phyloP scores from a whole-genome alignment of 2,329 filamentous ascomycete species.

The Malbranchea cinnamomea region DNA sequence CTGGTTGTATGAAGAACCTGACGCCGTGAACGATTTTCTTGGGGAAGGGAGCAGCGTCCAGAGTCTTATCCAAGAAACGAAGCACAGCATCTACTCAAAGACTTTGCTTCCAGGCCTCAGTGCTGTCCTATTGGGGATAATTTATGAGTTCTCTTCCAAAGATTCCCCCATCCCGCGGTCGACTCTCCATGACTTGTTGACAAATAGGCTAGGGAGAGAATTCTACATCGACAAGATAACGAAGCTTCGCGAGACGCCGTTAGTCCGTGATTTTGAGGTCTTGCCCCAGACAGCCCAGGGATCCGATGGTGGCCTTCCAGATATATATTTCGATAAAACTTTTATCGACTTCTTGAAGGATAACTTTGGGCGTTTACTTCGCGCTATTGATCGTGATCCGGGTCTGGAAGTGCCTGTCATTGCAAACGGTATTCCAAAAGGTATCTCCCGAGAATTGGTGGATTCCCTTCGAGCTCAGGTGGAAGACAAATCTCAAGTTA shows the following conservation, averaged over 20 bases:
- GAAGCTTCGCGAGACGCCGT: slow-evolving; percentile 59
- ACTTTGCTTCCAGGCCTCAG: slow-evolving; percentile 66
- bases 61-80: slow-evolving; percentile 61
- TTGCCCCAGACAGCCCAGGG: slow-evolving; percentile 52
- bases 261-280: slow-evolving; percentile 82
- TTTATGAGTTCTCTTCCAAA: slow-evolving; percentile 96
- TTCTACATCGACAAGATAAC: slow-evolving; percentile 72
- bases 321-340: slow-evolving; percentile 69
- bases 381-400: slow-evolving; percentile 82
- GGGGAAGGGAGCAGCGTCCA: slow-evolving; percentile 88
- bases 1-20: slow-evolving; percentile 85
- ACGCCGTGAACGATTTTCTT: slow-evolving; percentile 84
- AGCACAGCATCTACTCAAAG: slow-evolving; percentile 44
- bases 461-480: slow-evolving; percentile 69
- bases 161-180: slow-evolving; percentile 79
- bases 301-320: slow-evolving; percentile 46
- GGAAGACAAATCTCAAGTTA: slow-evolving; percentile 51
- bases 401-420: slow-evolving; percentile 71
- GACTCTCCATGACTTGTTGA: slow-evolving; percentile 65
- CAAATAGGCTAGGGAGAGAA: slow-evolving; percentile 65
- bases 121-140: slow-evolving; percentile 67
- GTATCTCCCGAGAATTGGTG: slow-evolving; percentile 84
- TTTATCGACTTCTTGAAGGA: slow-evolving; percentile 95
- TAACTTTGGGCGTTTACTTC: slow-evolving; percentile 72
- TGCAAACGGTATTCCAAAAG: slow-evolving; percentile 66